These are phyloP conservation scores for Rhodosporidiobolus sp. DNA, from an alignment of 768 basidiomycete genomes.

Conservation along the genomic window DNA sequence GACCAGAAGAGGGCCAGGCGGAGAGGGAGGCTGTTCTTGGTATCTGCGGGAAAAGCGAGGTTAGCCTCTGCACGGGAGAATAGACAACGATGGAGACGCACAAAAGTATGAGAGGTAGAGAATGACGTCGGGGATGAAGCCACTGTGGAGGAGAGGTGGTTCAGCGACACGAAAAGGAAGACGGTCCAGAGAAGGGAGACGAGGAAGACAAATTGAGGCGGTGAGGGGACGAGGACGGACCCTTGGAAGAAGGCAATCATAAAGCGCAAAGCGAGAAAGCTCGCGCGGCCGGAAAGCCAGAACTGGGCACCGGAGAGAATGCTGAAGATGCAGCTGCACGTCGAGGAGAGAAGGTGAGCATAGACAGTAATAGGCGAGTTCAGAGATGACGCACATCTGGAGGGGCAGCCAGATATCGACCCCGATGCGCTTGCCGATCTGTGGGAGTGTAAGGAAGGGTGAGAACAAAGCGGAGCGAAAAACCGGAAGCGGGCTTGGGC, in stretches of 20 bases:
- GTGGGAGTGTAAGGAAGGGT: no score
- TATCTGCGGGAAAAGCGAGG: conserved; percentile 41
- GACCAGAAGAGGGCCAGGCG: conserved; percentile 46
- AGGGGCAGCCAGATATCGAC: conserved; percentile 47
- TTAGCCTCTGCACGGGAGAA: neutral
- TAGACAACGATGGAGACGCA: neutral
- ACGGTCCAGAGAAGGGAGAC: neutral
- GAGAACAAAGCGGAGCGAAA: no score
- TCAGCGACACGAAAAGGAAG: neutral
- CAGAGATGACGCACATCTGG: conserved; percentile 10
- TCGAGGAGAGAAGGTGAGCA: no score
- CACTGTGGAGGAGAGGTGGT: neutral
- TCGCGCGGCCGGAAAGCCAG: conserved; percentile 41
- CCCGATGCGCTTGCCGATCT: conserved; percentile 47
- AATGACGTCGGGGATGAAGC: conserved; percentile 36
- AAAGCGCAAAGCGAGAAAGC: conserved; percentile 45
- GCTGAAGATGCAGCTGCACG: conserved; percentile 17
- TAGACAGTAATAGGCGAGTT: neutral
- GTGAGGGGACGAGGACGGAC: no score
- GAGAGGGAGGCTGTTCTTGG: conserved; percentile 42
- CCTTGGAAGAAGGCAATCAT: conserved; percentile 47
- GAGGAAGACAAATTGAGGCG: no score
- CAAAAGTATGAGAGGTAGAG: conserved; percentile 28
- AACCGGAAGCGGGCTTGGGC: no score
- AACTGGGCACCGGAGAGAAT: conserved; percentile 44